phyloP scores from a whole-genome alignment of 1,284 basidiomycete genomes.

The Ganoderma meredithae region DNA sequence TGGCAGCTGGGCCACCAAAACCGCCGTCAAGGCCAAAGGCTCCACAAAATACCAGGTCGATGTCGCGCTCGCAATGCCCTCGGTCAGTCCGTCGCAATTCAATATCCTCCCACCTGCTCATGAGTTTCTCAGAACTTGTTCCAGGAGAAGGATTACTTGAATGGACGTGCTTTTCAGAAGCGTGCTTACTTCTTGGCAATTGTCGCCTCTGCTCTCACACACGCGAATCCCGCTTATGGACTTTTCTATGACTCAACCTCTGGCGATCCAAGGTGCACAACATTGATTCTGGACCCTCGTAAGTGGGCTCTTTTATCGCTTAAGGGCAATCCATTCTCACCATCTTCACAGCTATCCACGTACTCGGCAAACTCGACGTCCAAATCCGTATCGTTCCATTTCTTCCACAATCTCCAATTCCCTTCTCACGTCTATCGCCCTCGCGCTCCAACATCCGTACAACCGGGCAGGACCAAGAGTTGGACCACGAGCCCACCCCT shows the following conservation, averaged over 20 bases:
- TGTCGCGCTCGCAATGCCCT: slow-evolving; percentile 87
- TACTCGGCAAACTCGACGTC: slow-evolving; percentile 74
- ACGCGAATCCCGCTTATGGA: slow-evolving; percentile 57
- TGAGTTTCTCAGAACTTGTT: slow-evolving; percentile 66
- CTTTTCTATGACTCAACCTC: slow-evolving; percentile 66
- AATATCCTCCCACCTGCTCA: neutral
- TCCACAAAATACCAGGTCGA: slow-evolving; percentile 78
- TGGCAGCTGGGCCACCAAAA: slow-evolving; percentile 81
- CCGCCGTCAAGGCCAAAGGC: slow-evolving; percentile 71
- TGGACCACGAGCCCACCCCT: slow-evolving; percentile 60
- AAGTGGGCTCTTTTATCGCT: slow-evolving; percentile 30
- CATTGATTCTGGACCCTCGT: slow-evolving; percentile 73
- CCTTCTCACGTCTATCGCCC: slow-evolving; percentile 76
- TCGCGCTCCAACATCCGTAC: slow-evolving; percentile 74
- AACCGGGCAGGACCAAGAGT: slow-evolving; percentile 29
- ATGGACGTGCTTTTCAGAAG: slow-evolving; percentile 93
- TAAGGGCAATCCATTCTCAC: neutral
- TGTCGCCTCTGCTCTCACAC: slow-evolving; percentile 72
- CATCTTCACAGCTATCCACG: slow-evolving; percentile 52
- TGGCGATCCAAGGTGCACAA: slow-evolving; percentile 74
- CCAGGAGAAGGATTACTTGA: slow-evolving; percentile 95
- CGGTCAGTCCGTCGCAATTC: slow-evolving; percentile 55
- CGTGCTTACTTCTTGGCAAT: slow-evolving; percentile 90
- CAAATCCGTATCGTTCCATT: slow-evolving; percentile 81
- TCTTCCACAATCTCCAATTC: slow-evolving; percentile 68